Evolutionary conservation across 2,329 filamentous ascomycete genomes (phyloP).

Genomic region (Fusarium musae): DNA sequence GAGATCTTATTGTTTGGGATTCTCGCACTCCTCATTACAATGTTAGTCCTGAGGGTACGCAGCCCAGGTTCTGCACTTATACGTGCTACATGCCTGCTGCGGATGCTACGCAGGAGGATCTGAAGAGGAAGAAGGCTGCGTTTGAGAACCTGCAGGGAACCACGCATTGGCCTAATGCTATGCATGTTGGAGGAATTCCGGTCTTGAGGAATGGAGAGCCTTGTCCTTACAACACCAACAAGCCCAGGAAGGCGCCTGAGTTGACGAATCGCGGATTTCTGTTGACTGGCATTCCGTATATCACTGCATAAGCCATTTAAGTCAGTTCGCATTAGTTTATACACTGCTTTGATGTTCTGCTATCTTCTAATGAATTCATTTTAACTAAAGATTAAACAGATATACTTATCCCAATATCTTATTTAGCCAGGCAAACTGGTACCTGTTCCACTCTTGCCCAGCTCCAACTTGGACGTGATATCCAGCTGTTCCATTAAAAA

Average conservation of each 20-base stretch:
- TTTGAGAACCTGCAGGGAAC: conserved; percentile 7
- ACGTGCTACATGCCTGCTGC: conserved; percentile 18
- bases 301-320: neutral
- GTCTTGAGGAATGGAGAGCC: conserved; percentile 7
- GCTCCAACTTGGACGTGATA: neutral
- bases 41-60: neutral
- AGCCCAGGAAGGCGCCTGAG: neutral
- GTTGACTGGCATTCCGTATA: conserved; percentile 11
- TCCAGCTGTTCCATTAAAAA: neutral
- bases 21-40: conserved; percentile 20
- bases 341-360: accelerated
- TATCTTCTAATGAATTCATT: accelerated
- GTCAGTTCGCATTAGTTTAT: neutral
- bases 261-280: neutral
- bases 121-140: conserved; percentile 17
- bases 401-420: neutral
- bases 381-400: too few relatives aligned
- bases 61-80: conserved; percentile 2
- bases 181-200: conserved; percentile 16
- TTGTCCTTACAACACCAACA: conserved; percentile 13
- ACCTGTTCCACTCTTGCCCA: neutral
- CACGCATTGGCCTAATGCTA: conserved; percentile 15
- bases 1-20: conserved; percentile 11
- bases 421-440: neutral
- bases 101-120: neutral